Evolutionary conservation across 1,284 basidiomycete species (phyloP).

Genomic region (Pascua sp.): DNA sequence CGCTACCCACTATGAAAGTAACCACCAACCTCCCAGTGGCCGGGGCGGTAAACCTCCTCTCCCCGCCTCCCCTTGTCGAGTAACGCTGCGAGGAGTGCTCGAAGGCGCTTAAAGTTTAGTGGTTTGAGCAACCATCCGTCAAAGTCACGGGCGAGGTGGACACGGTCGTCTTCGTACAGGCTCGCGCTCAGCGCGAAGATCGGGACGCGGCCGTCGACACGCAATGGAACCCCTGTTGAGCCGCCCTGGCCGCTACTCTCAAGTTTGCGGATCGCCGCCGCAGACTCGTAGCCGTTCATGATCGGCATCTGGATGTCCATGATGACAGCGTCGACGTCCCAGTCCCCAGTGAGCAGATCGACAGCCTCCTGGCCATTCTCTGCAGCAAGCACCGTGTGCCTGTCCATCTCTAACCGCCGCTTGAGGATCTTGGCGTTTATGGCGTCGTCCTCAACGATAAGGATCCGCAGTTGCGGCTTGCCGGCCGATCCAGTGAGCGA

Average conservation of each 20-base stretch:
- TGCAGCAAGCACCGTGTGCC: slow-evolving; percentile 64
- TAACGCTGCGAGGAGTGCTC: slow-evolving; percentile 61
- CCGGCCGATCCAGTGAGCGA: slow-evolving; percentile 8
- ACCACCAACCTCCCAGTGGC: slow-evolving; percentile 69
- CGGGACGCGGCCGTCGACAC: slow-evolving; percentile 67
- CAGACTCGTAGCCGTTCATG: slow-evolving; percentile 70
- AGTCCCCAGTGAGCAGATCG: slow-evolving; percentile 60
- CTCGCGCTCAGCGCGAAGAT: slow-evolving; percentile 83
- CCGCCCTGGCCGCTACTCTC: slow-evolving; percentile 48
- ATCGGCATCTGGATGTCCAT: slow-evolving; percentile 92
- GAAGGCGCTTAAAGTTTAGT: slow-evolving; percentile 69
- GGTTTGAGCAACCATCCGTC: slow-evolving; percentile 88
- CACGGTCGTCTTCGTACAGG: slow-evolving; percentile 61
- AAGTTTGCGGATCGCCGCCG: slow-evolving; percentile 63
- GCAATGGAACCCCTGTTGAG: slow-evolving; percentile 19
- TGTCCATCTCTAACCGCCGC: slow-evolving; percentile 65
- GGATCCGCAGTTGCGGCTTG: slow-evolving; percentile 55
- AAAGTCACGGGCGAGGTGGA: slow-evolving; percentile 62
- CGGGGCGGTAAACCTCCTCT: slow-evolving; percentile 59
- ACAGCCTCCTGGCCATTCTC: slow-evolving; percentile 76
- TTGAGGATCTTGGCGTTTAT: slow-evolving; percentile 72
- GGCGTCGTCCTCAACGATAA: slow-evolving; percentile 70
- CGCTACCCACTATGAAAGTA: slow-evolving; percentile 53
- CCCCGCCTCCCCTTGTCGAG: slow-evolving; percentile 57
- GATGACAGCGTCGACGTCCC: slow-evolving; percentile 64